Base-by-base conservation (phyloP, 768 basidiomycete species). In the Pleurotus tuber-regium region DNA sequence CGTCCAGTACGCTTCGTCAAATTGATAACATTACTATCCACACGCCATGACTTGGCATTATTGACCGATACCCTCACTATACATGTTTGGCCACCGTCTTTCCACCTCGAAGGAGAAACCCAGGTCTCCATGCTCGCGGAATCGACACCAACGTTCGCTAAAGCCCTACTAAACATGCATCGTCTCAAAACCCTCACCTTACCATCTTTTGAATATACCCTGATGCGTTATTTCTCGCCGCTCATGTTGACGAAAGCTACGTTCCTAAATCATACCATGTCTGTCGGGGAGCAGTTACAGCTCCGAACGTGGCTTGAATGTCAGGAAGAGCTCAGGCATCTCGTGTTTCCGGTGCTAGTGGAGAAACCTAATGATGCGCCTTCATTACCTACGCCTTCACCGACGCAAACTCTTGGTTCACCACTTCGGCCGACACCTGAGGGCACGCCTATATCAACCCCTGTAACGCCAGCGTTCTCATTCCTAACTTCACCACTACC, bases 141-240 rank as follows among this genome's bases (percentile, higher is more conserved):
- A 6, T 31, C 50, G 2, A 72, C 68, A n/a, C 71, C 75, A 3
- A 69, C 71, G 0, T 76, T 78, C 51, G 71, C 72, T 1, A 60
- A 74, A 35, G 73, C 73, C 1, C 63, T 79, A 29, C 69, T 73
- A 35, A 71, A 74, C 11, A 78, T 79, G 78, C 66, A 70, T 21
- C 67, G 65, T 28, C 62, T 79, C 11, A 70, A 64, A 5, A 61
- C 68, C 8, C 63, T 79, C 43, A 64, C 60, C 8, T 71, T 79
- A 43, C 74, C 74, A 26, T 65, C 70, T 1, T 78, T 76, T 53
- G 74, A 77, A 50, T 48, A 63, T 23, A 67, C 70, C 12, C 67
- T 78, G 43, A 62, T 79, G 50, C 66, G 70, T n/a, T 69, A 72
- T 41, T 73, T 75, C 55, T 69, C 70, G 3, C 71, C 72, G 1